Conservation (phyloP, 2,329 filamentous ascomycete genomes). For the Emmonsia crescens region DNA sequence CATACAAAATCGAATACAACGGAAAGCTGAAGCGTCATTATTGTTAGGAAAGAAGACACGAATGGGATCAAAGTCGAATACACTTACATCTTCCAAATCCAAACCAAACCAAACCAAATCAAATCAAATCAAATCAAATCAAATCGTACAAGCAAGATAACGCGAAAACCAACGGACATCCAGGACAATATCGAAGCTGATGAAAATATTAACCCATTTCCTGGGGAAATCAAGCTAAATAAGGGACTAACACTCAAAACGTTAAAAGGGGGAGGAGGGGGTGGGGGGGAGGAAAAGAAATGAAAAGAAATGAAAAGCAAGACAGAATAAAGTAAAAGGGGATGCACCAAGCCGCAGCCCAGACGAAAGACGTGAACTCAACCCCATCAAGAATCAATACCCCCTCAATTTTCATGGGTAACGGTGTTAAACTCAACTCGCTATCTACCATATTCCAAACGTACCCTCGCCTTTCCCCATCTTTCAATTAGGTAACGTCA, state of each 20-base stretch:
- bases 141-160: background rate
- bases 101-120: background rate
- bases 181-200: background rate
- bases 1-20: background rate
- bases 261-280: background rate
- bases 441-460: background rate
- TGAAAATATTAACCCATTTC: background rate
- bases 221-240: background rate
- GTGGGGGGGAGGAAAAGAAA: background rate
- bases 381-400: too few species aligned
- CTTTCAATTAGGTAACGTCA: background rate
- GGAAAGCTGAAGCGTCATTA: background rate
- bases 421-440: background rate
- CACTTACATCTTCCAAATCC: background rate
- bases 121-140: too few species aligned
- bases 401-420: too few species aligned
- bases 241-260: background rate
- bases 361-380: background rate
- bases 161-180: background rate
- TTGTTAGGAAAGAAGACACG: background rate
- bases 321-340: too few species aligned
- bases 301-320: background rate
- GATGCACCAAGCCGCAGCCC: background rate
- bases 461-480: background rate
- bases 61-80: background rate